Conservation (phyloP, 2,329 filamentous ascomycete genomes). For the Ceratocystis destructans region DNA sequence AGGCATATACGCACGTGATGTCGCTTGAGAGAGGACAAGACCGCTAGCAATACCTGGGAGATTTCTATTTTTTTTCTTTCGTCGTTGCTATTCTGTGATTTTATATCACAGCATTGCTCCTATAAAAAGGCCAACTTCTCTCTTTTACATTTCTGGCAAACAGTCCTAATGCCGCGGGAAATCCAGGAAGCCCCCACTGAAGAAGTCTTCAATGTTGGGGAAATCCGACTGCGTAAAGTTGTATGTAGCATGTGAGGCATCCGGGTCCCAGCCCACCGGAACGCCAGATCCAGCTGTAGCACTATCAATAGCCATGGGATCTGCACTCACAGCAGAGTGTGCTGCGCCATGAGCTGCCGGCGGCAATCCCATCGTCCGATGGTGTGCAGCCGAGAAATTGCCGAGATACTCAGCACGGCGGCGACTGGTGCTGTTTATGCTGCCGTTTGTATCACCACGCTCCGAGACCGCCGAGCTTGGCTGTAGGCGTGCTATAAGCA, state of each 20-base stretch:
- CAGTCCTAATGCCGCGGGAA: slow-evolving; percentile 11
- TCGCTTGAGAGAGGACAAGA: background rate
- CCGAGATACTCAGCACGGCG: slow-evolving; percentile 9
- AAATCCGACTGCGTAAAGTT: slow-evolving; percentile 10
- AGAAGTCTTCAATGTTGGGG: slow-evolving; percentile 19
- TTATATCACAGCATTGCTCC: background rate
- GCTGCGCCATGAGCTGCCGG: background rate
- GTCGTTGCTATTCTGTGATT: background rate
- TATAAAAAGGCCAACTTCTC: background rate
- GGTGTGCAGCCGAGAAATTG: slow-evolving; percentile 13
- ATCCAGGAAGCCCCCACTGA: slow-evolving; percentile 19
- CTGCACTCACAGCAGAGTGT: background rate
- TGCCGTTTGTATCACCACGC: background rate
- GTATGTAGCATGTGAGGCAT: slow-evolving; percentile 1
- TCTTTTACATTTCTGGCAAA: background rate
- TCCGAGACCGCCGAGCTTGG: slow-evolving; percentile 1
- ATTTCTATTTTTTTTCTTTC: background rate
- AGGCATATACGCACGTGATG: background rate
- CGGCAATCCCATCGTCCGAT: slow-evolving; percentile 3
- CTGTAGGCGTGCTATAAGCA: slow-evolving; percentile 16
- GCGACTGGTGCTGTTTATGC: background rate
- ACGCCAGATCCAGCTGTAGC: background rate
- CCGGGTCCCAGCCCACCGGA: background rate
- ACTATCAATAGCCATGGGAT: slow-evolving; percentile 16
- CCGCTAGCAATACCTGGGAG: background rate